These are phyloP conservation scores for Fusarium aywerte DNA, from an alignment of 2,329 filamentous ascomycete species.

Conservation along the genomic window DNA sequence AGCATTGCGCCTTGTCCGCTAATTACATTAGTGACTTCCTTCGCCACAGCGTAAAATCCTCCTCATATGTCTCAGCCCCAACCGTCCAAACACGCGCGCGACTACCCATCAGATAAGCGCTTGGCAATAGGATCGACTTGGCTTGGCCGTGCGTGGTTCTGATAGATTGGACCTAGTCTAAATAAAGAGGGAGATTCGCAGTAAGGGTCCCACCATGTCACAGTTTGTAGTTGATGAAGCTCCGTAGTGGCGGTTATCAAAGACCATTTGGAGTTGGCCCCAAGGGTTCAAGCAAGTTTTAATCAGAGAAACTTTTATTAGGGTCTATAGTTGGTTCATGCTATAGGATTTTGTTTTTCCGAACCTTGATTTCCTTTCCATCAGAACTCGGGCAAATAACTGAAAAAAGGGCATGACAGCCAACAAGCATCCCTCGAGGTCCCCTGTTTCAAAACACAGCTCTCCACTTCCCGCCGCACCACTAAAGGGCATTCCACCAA, in stretches of 20 bases:
- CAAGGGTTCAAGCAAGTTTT: slow-evolving; percentile 5
- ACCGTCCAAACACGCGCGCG: slow-evolving; percentile 41
- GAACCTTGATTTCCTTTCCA: background rate
- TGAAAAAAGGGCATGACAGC: slow-evolving; percentile 7
- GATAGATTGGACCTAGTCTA: background rate
- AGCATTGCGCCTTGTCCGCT: slow-evolving; percentile 20
- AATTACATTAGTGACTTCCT: slow-evolving; percentile 14
- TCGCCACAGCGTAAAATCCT: slow-evolving; percentile 9
- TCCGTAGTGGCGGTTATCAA: slow-evolving; percentile 11
- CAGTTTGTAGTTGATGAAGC: background rate
- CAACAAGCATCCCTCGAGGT: slow-evolving; percentile 11
- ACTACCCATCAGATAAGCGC: slow-evolving; percentile 29
- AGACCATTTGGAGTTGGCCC: background rate
- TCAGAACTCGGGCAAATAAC: background rate
- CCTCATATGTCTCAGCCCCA: slow-evolving; percentile 24
- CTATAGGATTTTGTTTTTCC: background rate
- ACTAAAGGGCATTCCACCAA: slow-evolving; percentile 1
- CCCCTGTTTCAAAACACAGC: slow-evolving; percentile 31
- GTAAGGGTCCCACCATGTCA: background rate
- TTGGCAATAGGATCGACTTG: background rate
- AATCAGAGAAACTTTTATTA: background rate
- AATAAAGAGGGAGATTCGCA: slow-evolving; percentile 12
- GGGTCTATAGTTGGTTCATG: background rate
- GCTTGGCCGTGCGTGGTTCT: background rate
- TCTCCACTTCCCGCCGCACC: slow-evolving; percentile 22